Evolutionary conservation across 257 asterid genomes (phyloP), one percentile per base, ranked within the genome.

Genomic region (Ballota nigra): DNA sequence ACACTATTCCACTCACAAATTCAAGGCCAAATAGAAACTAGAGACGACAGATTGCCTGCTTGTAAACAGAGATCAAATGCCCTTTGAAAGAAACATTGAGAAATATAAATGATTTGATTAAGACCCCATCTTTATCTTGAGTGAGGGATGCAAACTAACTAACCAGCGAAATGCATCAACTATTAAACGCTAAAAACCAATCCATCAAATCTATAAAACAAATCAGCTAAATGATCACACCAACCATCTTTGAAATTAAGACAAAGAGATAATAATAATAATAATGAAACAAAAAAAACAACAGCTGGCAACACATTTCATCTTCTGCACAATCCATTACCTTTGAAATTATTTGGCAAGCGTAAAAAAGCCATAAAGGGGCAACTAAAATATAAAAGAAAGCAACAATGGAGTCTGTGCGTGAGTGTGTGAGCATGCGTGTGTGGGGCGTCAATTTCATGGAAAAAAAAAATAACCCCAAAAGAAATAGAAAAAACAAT

Each of bases 351-450:
- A 53, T 38, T 68, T 12, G 11, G 15, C 26, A 58, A 69, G 68
- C 59, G 23, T 55, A 38, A 40, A 52, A n/a, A 68, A 66, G 31
- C 57, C 49, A 75, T 12, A 57, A 67, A 22, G 71, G 60, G 47
- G 65, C 15, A 70, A 82, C 67, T 63, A 62, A 67, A 71, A 52
- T 23, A 68, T 10, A 33, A 72, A 70, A 55, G 74, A 60, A 60
- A 59, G 75, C 72, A 78, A 5, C 80, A 60, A 77, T 72, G 77
- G 78, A 68, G 78, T 70, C 80, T 67, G 71, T 78, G 75, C 70
- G 79, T 55, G 76, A 55, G 76, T 67, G 81, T 66, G 75, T 29
- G 68, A 76, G 86, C 76, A 79, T 76, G 86, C 79, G 81, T 68
- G 82, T 38, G 72, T 70, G 63, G 58, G 71, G 74, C 64, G 72